A percentile compares a stretch with the other conserved stretches of the same genome.
phyloP scores from a whole-genome alignment of 2,329 filamentous ascomycete species.

The Hypocreales sp. region DNA sequence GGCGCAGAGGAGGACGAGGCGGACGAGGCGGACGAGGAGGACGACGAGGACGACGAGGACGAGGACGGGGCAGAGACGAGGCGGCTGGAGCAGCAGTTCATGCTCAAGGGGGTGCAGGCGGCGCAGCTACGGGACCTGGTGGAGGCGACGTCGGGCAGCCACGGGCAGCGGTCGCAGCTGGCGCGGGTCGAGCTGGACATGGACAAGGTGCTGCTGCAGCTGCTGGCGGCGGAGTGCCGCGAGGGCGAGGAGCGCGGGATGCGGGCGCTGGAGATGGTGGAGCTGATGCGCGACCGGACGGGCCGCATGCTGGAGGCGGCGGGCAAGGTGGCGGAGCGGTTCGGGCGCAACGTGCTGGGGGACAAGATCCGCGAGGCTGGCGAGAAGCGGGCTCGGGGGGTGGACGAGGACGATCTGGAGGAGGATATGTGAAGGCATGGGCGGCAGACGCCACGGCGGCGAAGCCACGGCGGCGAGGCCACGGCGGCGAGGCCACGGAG shows the following conservation, averaged over 20 bases:
- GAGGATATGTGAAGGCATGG: background rate
- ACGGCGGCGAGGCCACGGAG: too few species aligned
- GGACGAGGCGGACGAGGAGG: constrained; percentile 5
- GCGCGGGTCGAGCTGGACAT: constrained; percentile 65
- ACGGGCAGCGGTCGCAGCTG: constrained; percentile 51
- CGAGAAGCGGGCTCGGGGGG: constrained; percentile 49
- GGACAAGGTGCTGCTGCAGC: constrained; percentile 79
- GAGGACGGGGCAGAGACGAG: constrained; percentile 30
- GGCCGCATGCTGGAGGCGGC: constrained; percentile 89
- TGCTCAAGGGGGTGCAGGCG: constrained; percentile 57
- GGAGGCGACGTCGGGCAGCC: constrained; percentile 41
- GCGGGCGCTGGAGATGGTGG: constrained; percentile 84
- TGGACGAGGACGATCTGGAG: constrained; percentile 32
- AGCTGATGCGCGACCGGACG: constrained; percentile 67
- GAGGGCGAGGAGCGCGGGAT: constrained; percentile 88
- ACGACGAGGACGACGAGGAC: constrained; percentile 14
- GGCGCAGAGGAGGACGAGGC: constrained; percentile 18
- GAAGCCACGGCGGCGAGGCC: too few species aligned
- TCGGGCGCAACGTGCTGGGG: constrained; percentile 62
- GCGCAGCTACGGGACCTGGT: constrained; percentile 64
- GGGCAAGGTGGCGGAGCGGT: constrained; percentile 74
- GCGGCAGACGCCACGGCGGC: too few species aligned
- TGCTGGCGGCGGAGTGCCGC: constrained; percentile 79
- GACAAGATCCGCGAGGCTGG: constrained; percentile 84
- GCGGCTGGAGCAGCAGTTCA: constrained; percentile 65